These are phyloP conservation scores for Herpetospermum pedunculosum DNA, from an alignment of 306 rosid genomes.

Conservation along the genomic window DNA sequence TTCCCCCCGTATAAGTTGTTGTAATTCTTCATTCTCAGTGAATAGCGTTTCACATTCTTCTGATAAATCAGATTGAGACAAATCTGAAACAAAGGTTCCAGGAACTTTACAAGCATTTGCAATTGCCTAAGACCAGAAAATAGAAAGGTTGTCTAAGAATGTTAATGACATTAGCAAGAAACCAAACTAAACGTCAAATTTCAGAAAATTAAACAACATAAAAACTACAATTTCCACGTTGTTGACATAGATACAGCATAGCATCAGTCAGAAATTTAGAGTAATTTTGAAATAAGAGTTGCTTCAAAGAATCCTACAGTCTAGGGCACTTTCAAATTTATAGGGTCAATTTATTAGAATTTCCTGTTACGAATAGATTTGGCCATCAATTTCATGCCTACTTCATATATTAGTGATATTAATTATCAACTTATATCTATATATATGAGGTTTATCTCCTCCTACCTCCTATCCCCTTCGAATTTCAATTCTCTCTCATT, in stretches of 20 bases:
- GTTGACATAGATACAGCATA: neutral
- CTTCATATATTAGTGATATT: neutral
- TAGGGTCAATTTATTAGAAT: neutral
- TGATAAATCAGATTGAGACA: conserved; percentile 51
- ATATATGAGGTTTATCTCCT: neutral
- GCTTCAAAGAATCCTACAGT: neutral
- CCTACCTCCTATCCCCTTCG: neutral
- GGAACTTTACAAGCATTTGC: conserved; percentile 75
- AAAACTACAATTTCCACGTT: neutral
- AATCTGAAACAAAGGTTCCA: conserved; percentile 35
- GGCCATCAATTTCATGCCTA: neutral
- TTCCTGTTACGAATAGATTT: neutral
- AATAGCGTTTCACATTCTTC: conserved; percentile 49
- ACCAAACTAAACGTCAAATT: neutral
- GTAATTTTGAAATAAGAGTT: neutral
- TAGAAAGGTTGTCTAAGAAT: conserved; percentile 25
- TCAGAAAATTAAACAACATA: neutral
- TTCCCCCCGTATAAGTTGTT: conserved; percentile 68
- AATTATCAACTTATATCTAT: neutral
- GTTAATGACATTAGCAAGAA: conserved; percentile 4
- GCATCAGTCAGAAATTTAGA: neutral
- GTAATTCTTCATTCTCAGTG: conserved; percentile 59
- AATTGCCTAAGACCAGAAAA: conserved; percentile 60
- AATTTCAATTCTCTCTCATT: neutral
- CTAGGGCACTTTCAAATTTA: neutral